Conservation (phyloP, 257 asterid genomes). For the Parsonsia alboflavescens region DNA sequence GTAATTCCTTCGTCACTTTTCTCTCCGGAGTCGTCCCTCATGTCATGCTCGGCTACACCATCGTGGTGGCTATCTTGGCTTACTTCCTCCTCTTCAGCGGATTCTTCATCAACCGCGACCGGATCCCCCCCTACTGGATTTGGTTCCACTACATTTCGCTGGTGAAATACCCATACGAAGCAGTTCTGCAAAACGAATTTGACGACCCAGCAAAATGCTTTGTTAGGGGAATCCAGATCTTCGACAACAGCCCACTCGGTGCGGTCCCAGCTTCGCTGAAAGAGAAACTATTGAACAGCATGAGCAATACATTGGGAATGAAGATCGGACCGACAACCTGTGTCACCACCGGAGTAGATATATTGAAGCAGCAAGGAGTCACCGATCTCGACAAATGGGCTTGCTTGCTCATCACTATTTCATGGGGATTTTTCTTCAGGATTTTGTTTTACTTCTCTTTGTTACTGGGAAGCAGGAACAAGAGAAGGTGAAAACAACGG, state of each 20-base stretch:
- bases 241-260: conserved; percentile 57
- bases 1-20: conserved; percentile 72
- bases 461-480: conserved; percentile 69
- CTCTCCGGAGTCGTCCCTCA: conserved; percentile 73
- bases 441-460: conserved; percentile 59
- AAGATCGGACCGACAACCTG: conserved; percentile 54
- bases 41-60: conserved; percentile 76
- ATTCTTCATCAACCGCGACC: conserved; percentile 66
- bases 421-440: conserved; percentile 87
- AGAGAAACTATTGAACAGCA: conserved; percentile 40
- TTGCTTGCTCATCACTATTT: conserved; percentile 59
- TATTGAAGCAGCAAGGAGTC: conserved; percentile 69
- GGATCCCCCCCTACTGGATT: conserved; percentile 78
- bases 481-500: conserved; percentile 37
- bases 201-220: conserved; percentile 55
- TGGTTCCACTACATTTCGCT: conserved; percentile 82
- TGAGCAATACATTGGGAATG: conserved; percentile 57
- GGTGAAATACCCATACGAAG: conserved; percentile 79
- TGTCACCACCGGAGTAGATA: conserved; percentile 68
- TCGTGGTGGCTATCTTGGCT: conserved; percentile 64
- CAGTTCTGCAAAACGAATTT: conserved; percentile 65
- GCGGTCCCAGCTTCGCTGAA: conserved; percentile 46
- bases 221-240: conserved; percentile 58
- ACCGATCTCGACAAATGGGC: conserved; percentile 59
- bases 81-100: conserved; percentile 74